These are phyloP conservation scores for Mycena maculata DNA, from an alignment of 768 basidiomycete species.

Conservation along the genomic window DNA sequence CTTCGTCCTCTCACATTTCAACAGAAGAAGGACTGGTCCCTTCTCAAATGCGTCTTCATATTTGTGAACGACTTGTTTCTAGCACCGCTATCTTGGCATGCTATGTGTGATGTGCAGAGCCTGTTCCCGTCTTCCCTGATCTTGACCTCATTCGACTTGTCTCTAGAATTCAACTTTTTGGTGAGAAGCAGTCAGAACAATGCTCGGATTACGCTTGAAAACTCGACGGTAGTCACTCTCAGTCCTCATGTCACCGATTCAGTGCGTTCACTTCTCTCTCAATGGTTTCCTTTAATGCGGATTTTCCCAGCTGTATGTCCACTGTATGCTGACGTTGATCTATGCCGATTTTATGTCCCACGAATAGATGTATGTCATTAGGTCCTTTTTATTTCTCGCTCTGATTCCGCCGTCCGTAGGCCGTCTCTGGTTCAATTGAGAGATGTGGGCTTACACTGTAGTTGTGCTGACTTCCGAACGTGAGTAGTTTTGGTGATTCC, in stretches of 20 bases:
- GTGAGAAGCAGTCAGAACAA: neutral
- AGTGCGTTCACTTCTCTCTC: neutral
- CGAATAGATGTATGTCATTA: slow-evolving; percentile 1
- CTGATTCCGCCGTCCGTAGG: slow-evolving; percentile 21
- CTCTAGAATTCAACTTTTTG: slow-evolving; percentile 17
- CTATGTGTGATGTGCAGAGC: slow-evolving; percentile 40
- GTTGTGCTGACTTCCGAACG: slow-evolving; percentile 27
- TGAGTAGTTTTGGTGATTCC: neutral
- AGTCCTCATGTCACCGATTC: slow-evolving; percentile 5
- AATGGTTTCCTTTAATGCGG: neutral
- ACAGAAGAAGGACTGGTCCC: slow-evolving; percentile 42
- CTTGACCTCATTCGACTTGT: neutral
- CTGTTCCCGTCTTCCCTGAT: neutral
- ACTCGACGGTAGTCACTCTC: neutral
- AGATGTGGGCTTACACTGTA: slow-evolving; percentile 39
- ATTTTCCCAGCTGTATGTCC: slow-evolving; percentile 6
- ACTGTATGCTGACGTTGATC: neutral
- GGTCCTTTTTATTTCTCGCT: neutral
- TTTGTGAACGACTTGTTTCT: slow-evolving; percentile 33
- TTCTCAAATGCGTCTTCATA: slow-evolving; percentile 43
- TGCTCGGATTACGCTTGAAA: neutral
- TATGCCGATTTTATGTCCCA: neutral
- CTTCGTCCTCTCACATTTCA: neutral
- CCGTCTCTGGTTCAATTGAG: slow-evolving; percentile 44
- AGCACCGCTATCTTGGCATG: slow-evolving; percentile 46